Conservation (phyloP, 2,329 filamentous ascomycete genomes). For the Talaromyces amestolkiae region DNA sequence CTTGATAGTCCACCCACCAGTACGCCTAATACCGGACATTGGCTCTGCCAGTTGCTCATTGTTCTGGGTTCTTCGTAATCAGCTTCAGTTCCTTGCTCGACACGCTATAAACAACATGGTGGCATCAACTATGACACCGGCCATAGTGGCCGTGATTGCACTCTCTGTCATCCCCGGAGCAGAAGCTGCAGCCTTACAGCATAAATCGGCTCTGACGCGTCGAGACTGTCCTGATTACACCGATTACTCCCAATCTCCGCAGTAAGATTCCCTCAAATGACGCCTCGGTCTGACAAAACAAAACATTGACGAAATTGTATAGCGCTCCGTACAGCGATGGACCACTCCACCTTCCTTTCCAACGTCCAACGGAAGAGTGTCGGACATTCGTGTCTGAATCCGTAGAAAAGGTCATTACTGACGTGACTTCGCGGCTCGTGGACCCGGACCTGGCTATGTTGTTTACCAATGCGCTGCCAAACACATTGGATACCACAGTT, state of each 20-base stretch:
- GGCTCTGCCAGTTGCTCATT: background rate
- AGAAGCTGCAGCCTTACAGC: slow-evolving; percentile 20
- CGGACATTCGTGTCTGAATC: slow-evolving; percentile 84
- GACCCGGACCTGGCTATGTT: slow-evolving; percentile 86
- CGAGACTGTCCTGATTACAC: slow-evolving; percentile 66
- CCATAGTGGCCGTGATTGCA: slow-evolving; percentile 18
- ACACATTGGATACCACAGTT: slow-evolving; percentile 84
- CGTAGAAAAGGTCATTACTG: slow-evolving; percentile 82
- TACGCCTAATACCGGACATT: background rate
- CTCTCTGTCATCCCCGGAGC: slow-evolving; percentile 16
- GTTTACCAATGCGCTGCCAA: slow-evolving; percentile 94
- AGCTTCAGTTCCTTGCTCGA: background rate
- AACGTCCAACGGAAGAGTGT: slow-evolving; percentile 76
- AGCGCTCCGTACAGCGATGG: slow-evolving; percentile 79
- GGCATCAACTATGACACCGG: slow-evolving; percentile 16
- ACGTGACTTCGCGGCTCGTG: slow-evolving; percentile 74
- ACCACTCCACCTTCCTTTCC: slow-evolving; percentile 75
- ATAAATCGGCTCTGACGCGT: slow-evolving; percentile 31
- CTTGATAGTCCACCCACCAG: too few relatives aligned
- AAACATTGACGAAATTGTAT: background rate
- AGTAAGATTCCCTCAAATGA: slow-evolving; percentile 49
- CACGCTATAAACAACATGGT: background rate
- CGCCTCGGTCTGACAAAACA: background rate
- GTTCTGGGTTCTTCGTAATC: background rate
- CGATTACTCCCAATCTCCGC: slow-evolving; percentile 56